Evolutionary conservation across 202 grass and related monocot species (phyloP), one percentile per base, ranked within the genome.

Genomic region (Dendrocalamus latiflorus): DNA sequence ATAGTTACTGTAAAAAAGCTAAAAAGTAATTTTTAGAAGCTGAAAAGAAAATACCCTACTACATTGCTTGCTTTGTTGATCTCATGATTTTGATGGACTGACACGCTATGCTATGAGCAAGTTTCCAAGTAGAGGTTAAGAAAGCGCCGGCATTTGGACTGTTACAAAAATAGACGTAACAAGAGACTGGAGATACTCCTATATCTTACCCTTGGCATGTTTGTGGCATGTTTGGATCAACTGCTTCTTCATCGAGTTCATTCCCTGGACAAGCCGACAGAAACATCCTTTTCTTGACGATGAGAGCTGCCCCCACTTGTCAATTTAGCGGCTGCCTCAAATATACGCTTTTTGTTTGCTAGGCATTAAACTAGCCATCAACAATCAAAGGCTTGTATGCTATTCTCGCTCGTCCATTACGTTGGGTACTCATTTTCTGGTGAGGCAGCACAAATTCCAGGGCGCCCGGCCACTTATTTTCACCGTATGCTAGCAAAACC

Each of bases 211-310:
- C 65, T 51, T 63, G 83, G 66, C 75, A 33, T 79, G n/a, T n/a
- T n/a, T n/a, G n/a, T n/a, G n/a, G n/a, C n/a, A n/a, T n/a, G 45
- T 63, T 43, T 41, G 54, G 49, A 65, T 72, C 56, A 70, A 17
- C 72, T 43, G 13, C 58, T 81, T 49, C 21, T 12, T 36, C 55
- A 0, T 67, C 34, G 26, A 44, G 1, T 20, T 20, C 66, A 65
- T 78, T 83, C 10, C 39, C 57, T 21, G 47, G 11, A 82, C 48
- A 65, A 84, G 67, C 30, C 14, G 80, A 84, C 75, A 67, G 75
- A 68, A 78, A 68, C 75, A 17, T 84, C 81, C 22, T 60, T 88
- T 39, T 84, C 81, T n/a, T 59, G 70, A 75, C 77, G 49, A 59
- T n/a, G 84, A 70, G 26, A 75, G 61, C 69, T 50, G 49, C 28